A percentile compares a stretch with the other conserved stretches of the same genome.
Evolutionary conservation across 768 basidiomycete species (phyloP).

Genomic region (Lyophyllum atratum): DNA sequence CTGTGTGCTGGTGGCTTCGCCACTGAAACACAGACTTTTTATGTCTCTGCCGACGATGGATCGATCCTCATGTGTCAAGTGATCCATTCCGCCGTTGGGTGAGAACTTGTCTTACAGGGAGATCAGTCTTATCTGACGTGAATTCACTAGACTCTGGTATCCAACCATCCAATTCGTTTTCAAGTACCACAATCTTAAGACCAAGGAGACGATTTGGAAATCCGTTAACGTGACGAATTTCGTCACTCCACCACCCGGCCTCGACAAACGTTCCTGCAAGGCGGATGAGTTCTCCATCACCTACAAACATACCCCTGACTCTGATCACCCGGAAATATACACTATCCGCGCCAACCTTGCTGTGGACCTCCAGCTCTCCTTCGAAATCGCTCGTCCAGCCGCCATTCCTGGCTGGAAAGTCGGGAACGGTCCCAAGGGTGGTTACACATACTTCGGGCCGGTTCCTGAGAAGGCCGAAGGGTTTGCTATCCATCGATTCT

Average conservation of each 20-base stretch:
- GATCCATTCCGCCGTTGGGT: constrained; percentile 26
- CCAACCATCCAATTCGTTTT: constrained; percentile 94
- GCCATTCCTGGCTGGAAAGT: constrained; percentile 87
- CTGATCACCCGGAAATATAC: constrained; percentile 76
- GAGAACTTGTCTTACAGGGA: constrained; percentile 12
- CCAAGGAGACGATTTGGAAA: constrained; percentile 78
- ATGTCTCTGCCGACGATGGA: constrained; percentile 81
- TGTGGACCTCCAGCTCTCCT: constrained; percentile 75
- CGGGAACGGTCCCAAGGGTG: constrained; percentile 85
- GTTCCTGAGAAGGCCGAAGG: constrained; percentile 72
- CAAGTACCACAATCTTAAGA: constrained; percentile 82
- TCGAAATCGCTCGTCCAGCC: constrained; percentile 71
- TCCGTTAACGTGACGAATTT: constrained; percentile 86
- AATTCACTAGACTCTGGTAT: constrained; percentile 73
- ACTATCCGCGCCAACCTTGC: constrained; percentile 77
- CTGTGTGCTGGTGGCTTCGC: constrained; percentile 79
- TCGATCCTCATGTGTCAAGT: constrained; percentile 32
- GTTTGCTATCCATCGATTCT: constrained; percentile 90
- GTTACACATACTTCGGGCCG: constrained; percentile 84
- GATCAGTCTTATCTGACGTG: constrained; percentile 14
- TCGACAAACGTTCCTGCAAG: constrained; percentile 86
- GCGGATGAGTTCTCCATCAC: constrained; percentile 84
- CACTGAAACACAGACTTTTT: constrained; percentile 91
- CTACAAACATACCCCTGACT: constrained; percentile 53
- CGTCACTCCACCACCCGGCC: constrained; percentile 67